phyloP scores from a whole-genome alignment of 805 yeast genomes.

The Lipomyces spencermartinsiae region DNA sequence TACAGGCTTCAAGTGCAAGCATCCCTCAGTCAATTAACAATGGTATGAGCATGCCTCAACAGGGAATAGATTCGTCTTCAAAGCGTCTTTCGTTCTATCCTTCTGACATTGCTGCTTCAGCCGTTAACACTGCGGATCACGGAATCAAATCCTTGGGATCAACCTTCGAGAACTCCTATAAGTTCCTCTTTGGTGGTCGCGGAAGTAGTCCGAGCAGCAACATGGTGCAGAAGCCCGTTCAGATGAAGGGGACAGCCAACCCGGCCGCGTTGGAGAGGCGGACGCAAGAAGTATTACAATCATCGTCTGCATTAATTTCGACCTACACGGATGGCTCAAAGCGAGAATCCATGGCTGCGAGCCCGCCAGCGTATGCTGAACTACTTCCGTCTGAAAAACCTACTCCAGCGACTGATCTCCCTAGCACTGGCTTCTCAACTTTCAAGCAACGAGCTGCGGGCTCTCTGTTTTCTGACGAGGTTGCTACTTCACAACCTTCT shows the following conservation, averaged over 20 bases:
- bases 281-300: slow-evolving; percentile 32
- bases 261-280: slow-evolving; percentile 27
- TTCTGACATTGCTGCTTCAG: slow-evolving; percentile 43
- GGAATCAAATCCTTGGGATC: slow-evolving; percentile 45
- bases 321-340: slow-evolving; percentile 20
- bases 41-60: background rate
- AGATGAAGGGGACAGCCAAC: slow-evolving; percentile 25
- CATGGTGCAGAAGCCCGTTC: slow-evolving; percentile 14
- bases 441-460: background rate
- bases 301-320: slow-evolving; percentile 28
- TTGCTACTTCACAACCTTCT: slow-evolving; percentile 1
- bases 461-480: background rate
- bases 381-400: background rate
- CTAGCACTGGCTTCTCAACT: background rate
- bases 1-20: background rate
- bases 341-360: slow-evolving; percentile 14
- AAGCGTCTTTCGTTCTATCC: slow-evolving; percentile 29
- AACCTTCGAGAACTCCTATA: slow-evolving; percentile 46
- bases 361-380: slow-evolving; percentile 20
- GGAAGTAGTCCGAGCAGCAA: background rate
- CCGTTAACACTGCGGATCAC: slow-evolving; percentile 42
- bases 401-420: background rate
- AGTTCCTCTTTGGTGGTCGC: slow-evolving; percentile 41
- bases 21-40: background rate
- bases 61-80: background rate